These are phyloP conservation scores for Boletus rubescentipes DNA, from an alignment of 768 basidiomycete species.

Conservation along the genomic window DNA sequence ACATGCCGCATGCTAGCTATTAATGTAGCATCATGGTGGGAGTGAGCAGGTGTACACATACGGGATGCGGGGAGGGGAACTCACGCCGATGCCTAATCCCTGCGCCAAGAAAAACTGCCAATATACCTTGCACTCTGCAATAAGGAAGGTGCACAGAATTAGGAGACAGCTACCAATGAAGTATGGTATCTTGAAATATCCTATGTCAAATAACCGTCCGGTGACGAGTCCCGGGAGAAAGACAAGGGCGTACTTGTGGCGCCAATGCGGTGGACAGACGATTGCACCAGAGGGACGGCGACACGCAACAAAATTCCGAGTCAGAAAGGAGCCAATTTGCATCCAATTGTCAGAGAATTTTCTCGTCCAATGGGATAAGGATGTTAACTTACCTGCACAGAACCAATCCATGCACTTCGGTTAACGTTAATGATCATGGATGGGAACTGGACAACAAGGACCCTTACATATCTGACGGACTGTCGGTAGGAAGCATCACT, in stretches of 20 bases:
- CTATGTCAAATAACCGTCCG: slow-evolving; percentile 74
- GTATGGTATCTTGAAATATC: slow-evolving; percentile 56
- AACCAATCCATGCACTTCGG: slow-evolving; percentile 79
- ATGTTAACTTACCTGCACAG: slow-evolving; percentile 51
- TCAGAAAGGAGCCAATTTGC: not conserved
- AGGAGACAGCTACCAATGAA: slow-evolving; percentile 48
- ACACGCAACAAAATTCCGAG: not conserved
- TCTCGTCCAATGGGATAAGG: not conserved
- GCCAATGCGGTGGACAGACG: not conserved
- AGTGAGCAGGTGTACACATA: not conserved
- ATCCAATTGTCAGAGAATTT: not conserved
- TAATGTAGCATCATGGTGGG: not conserved
- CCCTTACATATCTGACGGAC: slow-evolving; percentile 64
- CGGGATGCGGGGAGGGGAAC: slow-evolving; percentile 18
- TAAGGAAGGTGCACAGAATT: slow-evolving; percentile 58
- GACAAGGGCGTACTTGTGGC: slow-evolving; percentile 55
- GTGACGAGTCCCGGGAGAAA: slow-evolving; percentile 62
- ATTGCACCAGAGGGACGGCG: not conserved
- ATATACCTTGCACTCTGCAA: slow-evolving; percentile 66
- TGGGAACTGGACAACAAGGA: not conserved
- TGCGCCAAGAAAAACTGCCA: slow-evolving; percentile 82
- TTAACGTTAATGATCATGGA: not conserved
- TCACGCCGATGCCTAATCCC: slow-evolving; percentile 63
- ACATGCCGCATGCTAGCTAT: slow-evolving; percentile 47
- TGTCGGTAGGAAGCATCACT: slow-evolving; percentile 44